A percentile compares a stretch with the other conserved stretches of the same genome.
phyloP scores from a whole-genome alignment of 345 rosid genomes.

The Brassica juncea region DNA sequence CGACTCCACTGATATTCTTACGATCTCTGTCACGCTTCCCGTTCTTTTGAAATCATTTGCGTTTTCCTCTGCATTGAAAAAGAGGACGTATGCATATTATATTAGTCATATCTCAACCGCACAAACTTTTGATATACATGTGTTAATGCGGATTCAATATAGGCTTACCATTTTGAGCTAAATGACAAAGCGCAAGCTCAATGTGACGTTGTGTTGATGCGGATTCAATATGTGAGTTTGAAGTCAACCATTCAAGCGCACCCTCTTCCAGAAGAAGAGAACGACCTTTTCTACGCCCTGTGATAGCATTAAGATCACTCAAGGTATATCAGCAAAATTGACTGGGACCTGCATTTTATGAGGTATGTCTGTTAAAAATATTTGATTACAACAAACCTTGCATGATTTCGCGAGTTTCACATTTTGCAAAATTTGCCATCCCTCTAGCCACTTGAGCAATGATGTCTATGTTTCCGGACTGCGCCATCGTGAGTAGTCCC shows the following conservation, averaged over 20 bases:
- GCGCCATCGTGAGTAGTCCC: slow-evolving; percentile 70
- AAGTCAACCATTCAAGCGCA: slow-evolving; percentile 73
- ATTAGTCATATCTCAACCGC: slow-evolving; percentile 7
- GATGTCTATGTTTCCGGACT: slow-evolving; percentile 64
- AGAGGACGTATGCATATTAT: background rate
- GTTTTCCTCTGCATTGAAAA: slow-evolving; percentile 62
- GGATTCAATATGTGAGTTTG: slow-evolving; percentile 54
- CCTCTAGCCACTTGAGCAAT: slow-evolving; percentile 94
- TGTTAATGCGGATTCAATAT: background rate
- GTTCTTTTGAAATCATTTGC: slow-evolving; percentile 56
- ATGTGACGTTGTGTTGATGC: slow-evolving; percentile 74
- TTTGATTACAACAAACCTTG: slow-evolving; percentile 55
- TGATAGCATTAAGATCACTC: slow-evolving; percentile 26
- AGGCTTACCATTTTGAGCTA: slow-evolving; percentile 82
- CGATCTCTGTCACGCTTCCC: slow-evolving; percentile 65
- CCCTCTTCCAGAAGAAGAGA: slow-evolving; percentile 83
- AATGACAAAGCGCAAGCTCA: slow-evolving; percentile 92
- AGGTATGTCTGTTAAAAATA: slow-evolving; percentile 13
- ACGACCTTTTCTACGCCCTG: slow-evolving; percentile 76
- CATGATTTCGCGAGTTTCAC: slow-evolving; percentile 79
- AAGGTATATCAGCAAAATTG: background rate
- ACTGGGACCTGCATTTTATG: background rate
- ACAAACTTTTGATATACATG: background rate
- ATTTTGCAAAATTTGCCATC: slow-evolving; percentile 91
- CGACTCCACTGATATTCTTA: slow-evolving; percentile 69